A percentile compares a stretch with the other conserved stretches of the same genome.
These are phyloP conservation scores for Lasiosphaeria miniovina DNA, from an alignment of 495 filamentous ascomycete genomes.

Conservation along the genomic window DNA sequence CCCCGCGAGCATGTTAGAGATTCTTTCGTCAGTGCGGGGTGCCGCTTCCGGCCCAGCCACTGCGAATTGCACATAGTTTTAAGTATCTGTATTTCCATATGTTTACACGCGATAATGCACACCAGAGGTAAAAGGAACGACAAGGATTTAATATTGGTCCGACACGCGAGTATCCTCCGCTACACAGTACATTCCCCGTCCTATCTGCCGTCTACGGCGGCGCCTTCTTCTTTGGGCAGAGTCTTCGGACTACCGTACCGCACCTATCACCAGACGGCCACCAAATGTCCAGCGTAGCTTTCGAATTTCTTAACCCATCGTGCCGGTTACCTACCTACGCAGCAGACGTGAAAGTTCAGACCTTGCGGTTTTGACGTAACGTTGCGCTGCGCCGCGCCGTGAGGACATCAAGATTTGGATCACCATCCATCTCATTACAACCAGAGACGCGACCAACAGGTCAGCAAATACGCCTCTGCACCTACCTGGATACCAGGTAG, in stretches of 20 bases:
- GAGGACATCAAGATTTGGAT: conserved; percentile 11
- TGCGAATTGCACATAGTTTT: too few relatives aligned
- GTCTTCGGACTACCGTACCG: too few relatives aligned
- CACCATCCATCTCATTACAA: conserved; percentile 4
- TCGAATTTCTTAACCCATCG: neutral
- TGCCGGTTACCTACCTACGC: neutral
- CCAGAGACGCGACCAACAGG: too few relatives aligned
- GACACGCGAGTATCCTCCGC: neutral
- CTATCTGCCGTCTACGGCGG: neutral
- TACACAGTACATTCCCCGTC: neutral
- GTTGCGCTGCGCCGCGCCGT: conserved; percentile 23
- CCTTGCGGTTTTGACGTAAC: conserved; percentile 22
- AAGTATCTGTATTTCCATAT: too few relatives aligned
- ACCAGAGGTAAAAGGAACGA: neutral
- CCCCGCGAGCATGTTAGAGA: too few relatives aligned
- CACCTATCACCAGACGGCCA: too few relatives aligned
- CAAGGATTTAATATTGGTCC: neutral
- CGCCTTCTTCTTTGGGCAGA: neutral
- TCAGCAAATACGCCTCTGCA: too few relatives aligned
- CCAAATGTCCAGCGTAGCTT: too few relatives aligned
- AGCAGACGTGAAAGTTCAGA: neutral
- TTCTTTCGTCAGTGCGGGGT: too few relatives aligned
- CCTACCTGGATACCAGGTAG: too few relatives aligned
- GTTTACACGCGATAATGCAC: too few relatives aligned
- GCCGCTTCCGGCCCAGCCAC: too few relatives aligned